Evolutionary conservation across 1,284 basidiomycete species (phyloP), one percentile per base, ranked within the genome.

Genomic region (Marasmius sp.): DNA sequence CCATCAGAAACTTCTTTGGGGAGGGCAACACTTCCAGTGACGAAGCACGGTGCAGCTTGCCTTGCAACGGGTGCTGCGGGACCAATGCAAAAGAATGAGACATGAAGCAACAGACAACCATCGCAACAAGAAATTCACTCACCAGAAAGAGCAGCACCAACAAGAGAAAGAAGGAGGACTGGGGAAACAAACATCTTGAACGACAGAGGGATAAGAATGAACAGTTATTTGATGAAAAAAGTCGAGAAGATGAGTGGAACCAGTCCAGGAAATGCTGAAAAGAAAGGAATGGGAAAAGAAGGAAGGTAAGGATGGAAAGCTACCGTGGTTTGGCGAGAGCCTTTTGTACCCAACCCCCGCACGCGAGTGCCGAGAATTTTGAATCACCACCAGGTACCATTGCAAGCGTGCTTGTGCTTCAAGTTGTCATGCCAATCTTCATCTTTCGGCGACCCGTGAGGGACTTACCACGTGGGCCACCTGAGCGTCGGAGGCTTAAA

Each of bases 1-100:
- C 67, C 64, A 6, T 59, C 49, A 6, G 67, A 56, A 39, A 73
- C 68, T 58, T 73, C 72, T 10, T 69, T 68, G 27, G 71, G 65
- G 16, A 72, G 63, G 11, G 72, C 67, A 12, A 67, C 64, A 38
- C 47, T 65, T 18, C 68, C 68, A 10, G 68, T 70, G 12, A 68
- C 63, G 51, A 70, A 70, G 59, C 68, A 68, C 16, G 68, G 66
- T 43, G 65, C 66, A 8, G 65, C 65, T 27, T 63, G 66, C 33
- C 61, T 65, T n/a, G 55, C 22, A n/a, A 57, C 34, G 47, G 65
- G 66, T 39, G 65, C 60, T 58, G 36, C 57, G 60, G 12, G 14
- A 49, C 6, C 3, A 6, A 18, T 6, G 3, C 27, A 11, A 49
- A 20, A 20, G 18, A 20, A 12, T 16, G 18, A 20, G 18, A 49